These are phyloP conservation scores for Lasiosphaeriaceae sp. DNA, from an alignment of 495 filamentous ascomycete species.

Conservation along the genomic window DNA sequence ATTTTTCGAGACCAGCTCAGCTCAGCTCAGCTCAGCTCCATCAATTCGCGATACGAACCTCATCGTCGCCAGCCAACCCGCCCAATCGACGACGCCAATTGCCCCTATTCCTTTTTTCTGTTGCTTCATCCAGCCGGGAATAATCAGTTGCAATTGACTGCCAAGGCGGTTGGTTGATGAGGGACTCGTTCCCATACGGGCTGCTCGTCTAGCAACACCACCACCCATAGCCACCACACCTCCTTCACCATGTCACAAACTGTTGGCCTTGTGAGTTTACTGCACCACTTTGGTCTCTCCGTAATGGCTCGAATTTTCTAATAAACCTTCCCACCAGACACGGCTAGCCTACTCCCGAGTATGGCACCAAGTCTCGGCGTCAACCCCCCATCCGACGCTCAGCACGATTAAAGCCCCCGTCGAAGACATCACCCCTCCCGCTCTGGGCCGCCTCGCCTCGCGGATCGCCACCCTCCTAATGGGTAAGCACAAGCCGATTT, in stretches of 20 bases:
- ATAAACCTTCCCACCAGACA: constrained; percentile 55
- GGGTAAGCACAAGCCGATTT: constrained; percentile 99
- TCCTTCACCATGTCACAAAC: constrained; percentile 60
- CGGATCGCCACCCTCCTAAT: constrained; percentile 88
- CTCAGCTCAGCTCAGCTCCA: neutral
- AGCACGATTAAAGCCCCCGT: constrained; percentile 46
- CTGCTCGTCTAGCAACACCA: neutral
- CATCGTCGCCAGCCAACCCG: neutral
- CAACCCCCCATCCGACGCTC: constrained; percentile 50
- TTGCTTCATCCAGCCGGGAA: too few relatives aligned
- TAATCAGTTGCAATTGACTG: neutral
- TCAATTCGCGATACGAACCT: too few relatives aligned
- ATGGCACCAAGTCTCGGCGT: constrained; percentile 86
- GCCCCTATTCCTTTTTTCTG: too few relatives aligned
- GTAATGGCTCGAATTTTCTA: neutral
- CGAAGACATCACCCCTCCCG: constrained; percentile 56
- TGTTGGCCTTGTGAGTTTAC: constrained; percentile 56
- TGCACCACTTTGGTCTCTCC: neutral
- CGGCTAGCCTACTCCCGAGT: constrained; percentile 90
- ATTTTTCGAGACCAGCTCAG: neutral
- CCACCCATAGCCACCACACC: constrained; percentile 11
- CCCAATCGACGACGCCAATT: too few relatives aligned
- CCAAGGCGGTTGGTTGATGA: constrained; percentile 7
- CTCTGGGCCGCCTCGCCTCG: constrained; percentile 85
- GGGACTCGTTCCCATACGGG: constrained; percentile 15